Evolutionary conservation across 2,329 filamentous ascomycete genomes (phyloP).

Genomic region (Clonostachys rhizophaga): DNA sequence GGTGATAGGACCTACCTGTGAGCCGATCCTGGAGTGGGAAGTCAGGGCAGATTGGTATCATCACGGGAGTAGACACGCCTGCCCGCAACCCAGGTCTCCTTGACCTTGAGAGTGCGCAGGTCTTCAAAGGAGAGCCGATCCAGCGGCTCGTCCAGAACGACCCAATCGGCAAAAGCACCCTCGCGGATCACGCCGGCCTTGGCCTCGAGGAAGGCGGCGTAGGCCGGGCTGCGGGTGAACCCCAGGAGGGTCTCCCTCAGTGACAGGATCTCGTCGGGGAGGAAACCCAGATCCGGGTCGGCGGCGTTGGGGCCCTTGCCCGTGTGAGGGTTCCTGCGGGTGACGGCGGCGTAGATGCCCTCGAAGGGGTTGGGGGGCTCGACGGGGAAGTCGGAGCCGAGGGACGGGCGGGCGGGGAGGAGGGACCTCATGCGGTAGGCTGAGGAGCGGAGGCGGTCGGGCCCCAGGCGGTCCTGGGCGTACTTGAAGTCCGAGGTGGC

Average conservation of each 20-base stretch:
- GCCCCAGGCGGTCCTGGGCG: conserved; percentile 55
- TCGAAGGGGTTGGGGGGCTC: conserved; percentile 64
- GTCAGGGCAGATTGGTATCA: too few species aligned
- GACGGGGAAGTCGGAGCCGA: conserved; percentile 70
- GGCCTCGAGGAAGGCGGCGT: conserved; percentile 54
- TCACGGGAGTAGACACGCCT: conserved; percentile 33
- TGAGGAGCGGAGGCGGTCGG: conserved; percentile 43
- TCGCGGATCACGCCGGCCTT: conserved; percentile 52
- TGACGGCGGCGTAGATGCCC: conserved; percentile 64
- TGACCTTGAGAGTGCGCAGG: conserved; percentile 48
- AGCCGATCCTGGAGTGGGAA: too few species aligned
- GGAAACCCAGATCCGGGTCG: conserved; percentile 42
- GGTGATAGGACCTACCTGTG: neutral
- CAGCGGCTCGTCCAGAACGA: conserved; percentile 59
- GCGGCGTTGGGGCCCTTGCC: conserved; percentile 42
- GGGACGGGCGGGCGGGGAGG: conserved; percentile 45
- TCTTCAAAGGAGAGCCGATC: conserved; percentile 43
- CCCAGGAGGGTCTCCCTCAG: conserved; percentile 56
- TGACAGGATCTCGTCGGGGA: conserved; percentile 52
- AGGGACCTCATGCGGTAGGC: conserved; percentile 65
- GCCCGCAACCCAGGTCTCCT: conserved; percentile 66
- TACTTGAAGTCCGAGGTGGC: conserved; percentile 69
- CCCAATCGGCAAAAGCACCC: conserved; percentile 65
- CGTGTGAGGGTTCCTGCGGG: conserved; percentile 54
- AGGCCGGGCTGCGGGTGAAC: conserved; percentile 56